Conservation (phyloP, 225 moss, liverwort and hornwort species). For the Polytrichum commune region DNA sequence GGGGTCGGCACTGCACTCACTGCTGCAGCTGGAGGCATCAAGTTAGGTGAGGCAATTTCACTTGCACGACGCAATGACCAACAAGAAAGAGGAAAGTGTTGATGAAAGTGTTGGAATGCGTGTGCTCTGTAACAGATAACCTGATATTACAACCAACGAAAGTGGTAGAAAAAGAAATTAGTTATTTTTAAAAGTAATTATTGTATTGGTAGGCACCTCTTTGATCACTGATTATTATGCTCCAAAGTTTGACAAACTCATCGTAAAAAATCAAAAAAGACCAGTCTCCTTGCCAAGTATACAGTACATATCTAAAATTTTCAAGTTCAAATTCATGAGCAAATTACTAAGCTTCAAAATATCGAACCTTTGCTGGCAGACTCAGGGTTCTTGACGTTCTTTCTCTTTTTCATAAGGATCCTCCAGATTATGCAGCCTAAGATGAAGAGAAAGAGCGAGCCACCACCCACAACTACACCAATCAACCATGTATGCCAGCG, state of each 20-base stretch:
- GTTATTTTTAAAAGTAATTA: too few relatives aligned
- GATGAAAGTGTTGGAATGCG: not conserved
- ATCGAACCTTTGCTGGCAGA: slow-evolving; percentile 64
- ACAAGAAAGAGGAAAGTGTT: not conserved
- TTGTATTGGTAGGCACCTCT: too few relatives aligned
- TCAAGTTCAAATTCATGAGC: too few relatives aligned
- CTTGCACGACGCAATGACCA: not conserved
- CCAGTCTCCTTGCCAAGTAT: too few relatives aligned
- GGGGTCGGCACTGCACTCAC: slow-evolving; percentile 59
- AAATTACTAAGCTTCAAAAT: too few relatives aligned
- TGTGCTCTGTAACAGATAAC: too few relatives aligned
- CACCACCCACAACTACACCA: slow-evolving; percentile 65
- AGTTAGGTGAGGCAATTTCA: slow-evolving; percentile 1
- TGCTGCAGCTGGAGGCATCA: slow-evolving; percentile 38
- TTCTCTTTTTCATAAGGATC: slow-evolving; percentile 28
- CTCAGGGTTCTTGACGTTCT: slow-evolving; percentile 45
- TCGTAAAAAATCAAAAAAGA: too few relatives aligned
- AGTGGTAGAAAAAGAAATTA: too few relatives aligned
- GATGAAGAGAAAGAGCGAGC: slow-evolving; percentile 49
- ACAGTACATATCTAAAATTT: too few relatives aligned
- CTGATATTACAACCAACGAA: too few relatives aligned
- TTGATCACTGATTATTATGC: too few relatives aligned
- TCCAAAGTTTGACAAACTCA: too few relatives aligned
- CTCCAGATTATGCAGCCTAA: slow-evolving; percentile 57
- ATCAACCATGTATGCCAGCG: slow-evolving; percentile 56